Base-by-base conservation (phyloP, 805 yeast species). In the Zygosaccharomyces pseudorouxii region DNA sequence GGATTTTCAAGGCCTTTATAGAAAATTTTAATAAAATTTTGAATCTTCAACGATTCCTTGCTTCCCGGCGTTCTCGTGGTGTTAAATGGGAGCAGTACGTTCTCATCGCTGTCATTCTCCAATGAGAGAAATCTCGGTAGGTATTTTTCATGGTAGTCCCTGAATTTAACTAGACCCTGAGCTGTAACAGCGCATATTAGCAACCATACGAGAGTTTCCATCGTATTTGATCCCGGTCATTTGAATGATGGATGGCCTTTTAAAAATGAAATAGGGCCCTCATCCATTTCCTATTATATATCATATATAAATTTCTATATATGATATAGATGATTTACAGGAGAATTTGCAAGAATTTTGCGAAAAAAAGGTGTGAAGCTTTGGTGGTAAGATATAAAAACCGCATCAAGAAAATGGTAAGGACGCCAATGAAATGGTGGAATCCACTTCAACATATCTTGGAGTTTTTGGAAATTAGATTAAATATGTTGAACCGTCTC, bases 41-140 rank as follows among this genome's bases (percentile, higher is more conserved):
- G 72, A 6, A 74, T 69, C 19, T 60, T 40, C 2, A 53, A 28
- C 1, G 80, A 73, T 7, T 71, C 73, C 6, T 56, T 53, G 2
- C 76, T 63, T 0, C 79, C 79, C 0, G 81, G 78, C 0, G 58
- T 52, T 38, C 82, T 50, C 1, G 74, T 70, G 2, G 53, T 58
- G 52, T 71, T 70, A 50, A 70, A 66, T 31, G 72, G 73, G 7
- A 59, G 29, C 22, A 65, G 39, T 14, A 65, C 19, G 31, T 56
- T 59, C 3, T 42, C 45, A 1, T 37, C 37, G 20, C 38, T 38
- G 8, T 19, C 28, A 22, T 36, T 40, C 42, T 23, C 28, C 20
- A 50, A 25, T 5, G 56, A 53, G n/a, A 53, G 35, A 31, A 37
- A 27, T 8, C 20, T 35, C 16, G 40, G 40, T 27, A 51, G 30